Conservation (phyloP, 331 rosid species). For the Dryas integrifolia region DNA sequence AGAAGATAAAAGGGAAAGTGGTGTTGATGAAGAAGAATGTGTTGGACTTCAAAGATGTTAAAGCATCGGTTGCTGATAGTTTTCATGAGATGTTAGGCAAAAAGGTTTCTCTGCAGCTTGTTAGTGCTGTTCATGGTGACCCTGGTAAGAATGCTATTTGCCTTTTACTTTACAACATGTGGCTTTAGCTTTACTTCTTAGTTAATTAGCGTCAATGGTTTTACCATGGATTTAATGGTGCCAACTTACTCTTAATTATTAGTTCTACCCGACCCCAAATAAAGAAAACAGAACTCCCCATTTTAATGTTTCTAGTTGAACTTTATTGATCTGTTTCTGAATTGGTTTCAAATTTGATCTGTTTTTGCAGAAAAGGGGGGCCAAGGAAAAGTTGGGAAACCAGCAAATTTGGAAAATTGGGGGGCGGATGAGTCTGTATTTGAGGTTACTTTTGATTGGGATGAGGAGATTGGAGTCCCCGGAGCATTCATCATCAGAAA, state of each 20-base stretch:
- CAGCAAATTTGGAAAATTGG: conserved; percentile 29
- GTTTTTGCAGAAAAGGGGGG: conserved; percentile 18
- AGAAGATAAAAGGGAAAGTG: conserved; percentile 29
- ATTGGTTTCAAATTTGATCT: background rate
- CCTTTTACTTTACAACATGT: background rate
- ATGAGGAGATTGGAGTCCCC: conserved; percentile 24
- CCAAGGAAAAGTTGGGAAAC: conserved; percentile 30
- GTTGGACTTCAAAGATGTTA: conserved; percentile 34
- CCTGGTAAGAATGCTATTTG: conserved; percentile 1
- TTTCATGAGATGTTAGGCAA: conserved; percentile 31
- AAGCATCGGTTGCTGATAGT: conserved; percentile 29
- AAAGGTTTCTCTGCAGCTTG: conserved; percentile 30
- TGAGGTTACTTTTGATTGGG: conserved; percentile 31
- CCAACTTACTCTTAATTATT: background rate
- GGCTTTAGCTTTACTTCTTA: background rate
- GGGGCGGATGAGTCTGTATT: conserved; percentile 22
- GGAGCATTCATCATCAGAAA: conserved; percentile 32
- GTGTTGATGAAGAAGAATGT: conserved; percentile 41
- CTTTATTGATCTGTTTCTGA: background rate
- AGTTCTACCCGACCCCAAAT: background rate
- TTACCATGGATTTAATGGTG: background rate
- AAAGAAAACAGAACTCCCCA: background rate
- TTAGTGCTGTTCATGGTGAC: conserved; percentile 31
- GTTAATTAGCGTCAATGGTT: background rate
- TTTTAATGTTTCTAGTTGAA: background rate